These are phyloP conservation scores for Boletellus ananiceps DNA, from an alignment of 768 basidiomycete genomes.

Conservation along the genomic window DNA sequence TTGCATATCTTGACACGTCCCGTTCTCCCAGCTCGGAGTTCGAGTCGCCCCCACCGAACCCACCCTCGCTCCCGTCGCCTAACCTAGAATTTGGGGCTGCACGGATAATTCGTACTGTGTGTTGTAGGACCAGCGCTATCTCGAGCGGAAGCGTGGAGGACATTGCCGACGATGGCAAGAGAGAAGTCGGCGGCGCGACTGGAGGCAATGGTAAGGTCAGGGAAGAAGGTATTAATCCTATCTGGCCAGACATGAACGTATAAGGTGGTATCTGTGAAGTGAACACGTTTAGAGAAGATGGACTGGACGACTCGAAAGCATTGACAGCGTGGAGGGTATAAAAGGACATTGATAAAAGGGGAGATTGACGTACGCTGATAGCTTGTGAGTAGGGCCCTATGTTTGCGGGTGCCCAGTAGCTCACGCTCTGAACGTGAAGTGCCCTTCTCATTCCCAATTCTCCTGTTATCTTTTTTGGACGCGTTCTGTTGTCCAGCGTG, in stretches of 20 bases:
- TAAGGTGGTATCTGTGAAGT: conserved; percentile 58
- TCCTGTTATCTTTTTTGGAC: conserved; percentile 6
- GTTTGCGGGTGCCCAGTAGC: conserved; percentile 99
- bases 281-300: not conserved
- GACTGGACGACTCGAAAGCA: not conserved
- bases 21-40: conserved; percentile 22
- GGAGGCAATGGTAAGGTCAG: conserved; percentile 60
- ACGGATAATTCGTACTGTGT: conserved; percentile 60
- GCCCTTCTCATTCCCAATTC: conserved; percentile 51
- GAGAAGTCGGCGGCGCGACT: conserved; percentile 13
- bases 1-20: conserved; percentile 29
- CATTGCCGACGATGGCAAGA: conserved; percentile 26
- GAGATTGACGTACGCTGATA: conserved; percentile 53
- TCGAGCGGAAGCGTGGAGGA: conserved; percentile 48
- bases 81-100: conserved; percentile 49
- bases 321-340: not conserved
- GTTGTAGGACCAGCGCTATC: conserved; percentile 73
- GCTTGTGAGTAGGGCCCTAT: conserved; percentile 98
- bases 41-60: conserved; percentile 21
- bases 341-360: not conserved
- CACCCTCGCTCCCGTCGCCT: conserved; percentile 25
- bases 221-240: conserved; percentile 77
- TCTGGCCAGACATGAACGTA: conserved; percentile 93
- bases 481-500: conserved; percentile 10
- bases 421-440: conserved; percentile 91